Evolutionary conservation across 1,284 basidiomycete species (phyloP), one percentile per base, ranked within the genome.

Genomic region (Butyriboletus appendiculatus): DNA sequence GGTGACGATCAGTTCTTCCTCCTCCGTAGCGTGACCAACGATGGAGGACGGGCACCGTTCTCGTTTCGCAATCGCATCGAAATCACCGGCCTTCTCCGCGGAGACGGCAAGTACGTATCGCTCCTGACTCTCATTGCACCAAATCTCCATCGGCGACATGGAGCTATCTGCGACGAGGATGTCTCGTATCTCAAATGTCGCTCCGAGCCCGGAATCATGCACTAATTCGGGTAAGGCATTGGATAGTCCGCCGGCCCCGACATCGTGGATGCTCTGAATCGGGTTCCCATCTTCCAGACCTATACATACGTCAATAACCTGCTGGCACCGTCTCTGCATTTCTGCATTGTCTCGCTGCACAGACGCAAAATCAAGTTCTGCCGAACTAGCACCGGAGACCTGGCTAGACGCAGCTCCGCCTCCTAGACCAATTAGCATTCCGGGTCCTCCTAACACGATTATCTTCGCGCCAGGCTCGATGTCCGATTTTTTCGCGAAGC

Each of bases 71-170:
- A 98, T 89, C 8, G 68, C 74, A 67, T 87, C 85, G 73, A 99
- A 98, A 12, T 71, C 65, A 16, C 77, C 71, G 16, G 79, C 73
- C 54, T 77, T 78, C 35, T 84, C 80, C 4, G 84, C 81, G 1
- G 81, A 81, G 56, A 97, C 82, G 16, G 94, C 97, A 32, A 99
- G 81, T 33, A 99, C 97, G 69, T 99, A 99, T 42, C 97, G 88
- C 70, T 99, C 96, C 76, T 99, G 96, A 60, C 88, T 92, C 75
- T 99, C 97, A 74, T 99, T 99, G 73, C 97, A 99, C 96, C 96
- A 99, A 57, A 99, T 98, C 76, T 98, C 96, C 95, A 99, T 98
- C 0, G 96, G 97, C 10, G 92, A 96, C 93, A 99, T 94, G 44
- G 89, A 88, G 32, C 84, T 81, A 72, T 99, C 97, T 37, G 94